Evolutionary conservation across 805 yeast genomes (phyloP).

Genomic region (Suhomyces faveliae): DNA sequence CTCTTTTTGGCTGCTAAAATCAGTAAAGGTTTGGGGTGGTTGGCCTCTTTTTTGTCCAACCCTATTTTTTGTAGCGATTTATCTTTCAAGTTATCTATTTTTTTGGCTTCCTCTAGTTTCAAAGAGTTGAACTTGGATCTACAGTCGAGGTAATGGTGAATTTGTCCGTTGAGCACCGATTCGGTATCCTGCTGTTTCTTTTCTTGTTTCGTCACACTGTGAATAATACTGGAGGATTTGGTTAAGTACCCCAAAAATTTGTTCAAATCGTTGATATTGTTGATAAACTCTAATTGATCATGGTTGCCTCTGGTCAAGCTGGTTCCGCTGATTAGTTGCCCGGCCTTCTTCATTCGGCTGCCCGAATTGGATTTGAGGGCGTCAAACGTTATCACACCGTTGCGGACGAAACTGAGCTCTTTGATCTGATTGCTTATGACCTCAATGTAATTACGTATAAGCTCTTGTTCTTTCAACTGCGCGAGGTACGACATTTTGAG

Average conservation of each 20-base stretch:
- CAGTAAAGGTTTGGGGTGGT: conserved; percentile 7
- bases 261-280: conserved; percentile 40
- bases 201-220: conserved; percentile 36
- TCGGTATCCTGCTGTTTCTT: conserved; percentile 13
- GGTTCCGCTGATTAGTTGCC: background rate
- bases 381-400: conserved; percentile 44
- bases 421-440: conserved; percentile 42
- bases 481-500: conserved; percentile 34
- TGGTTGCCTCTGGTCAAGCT: conserved; percentile 8
- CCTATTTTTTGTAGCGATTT: conserved; percentile 4
- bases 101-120: conserved; percentile 12
- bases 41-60: conserved; percentile 3
- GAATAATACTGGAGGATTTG: conserved; percentile 37
- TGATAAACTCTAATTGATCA: conserved; percentile 39
- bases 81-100: conserved; percentile 7
- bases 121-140: conserved; percentile 16
- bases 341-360: conserved; percentile 3
- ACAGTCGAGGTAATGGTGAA: conserved; percentile 20
- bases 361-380: conserved; percentile 25
- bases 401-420: conserved; percentile 42
- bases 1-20: conserved; percentile 1
- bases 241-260: conserved; percentile 37
- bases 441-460: conserved; percentile 42
- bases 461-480: conserved; percentile 42
- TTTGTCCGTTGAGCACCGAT: conserved; percentile 14